phyloP scores from a whole-genome alignment of 257 asterid species.

The Nicotiana sylvestris region DNA sequence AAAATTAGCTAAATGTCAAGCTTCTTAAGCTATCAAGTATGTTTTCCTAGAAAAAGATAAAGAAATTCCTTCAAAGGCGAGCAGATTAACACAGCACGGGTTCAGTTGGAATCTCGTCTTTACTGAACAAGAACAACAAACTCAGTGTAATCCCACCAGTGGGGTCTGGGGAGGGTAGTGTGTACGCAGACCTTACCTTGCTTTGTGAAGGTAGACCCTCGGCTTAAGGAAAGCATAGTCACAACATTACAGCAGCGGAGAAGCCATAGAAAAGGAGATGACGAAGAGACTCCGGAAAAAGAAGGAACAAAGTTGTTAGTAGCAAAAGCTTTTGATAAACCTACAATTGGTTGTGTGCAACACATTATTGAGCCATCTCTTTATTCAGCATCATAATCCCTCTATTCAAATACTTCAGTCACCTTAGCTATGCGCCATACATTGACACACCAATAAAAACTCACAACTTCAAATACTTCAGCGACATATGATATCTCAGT shows the following conservation, averaged over 20 bases:
- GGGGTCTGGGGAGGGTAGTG: too few relatives aligned
- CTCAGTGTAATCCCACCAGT: too few relatives aligned
- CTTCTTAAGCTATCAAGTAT: not conserved
- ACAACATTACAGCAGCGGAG: too few relatives aligned
- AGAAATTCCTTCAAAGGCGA: not conserved
- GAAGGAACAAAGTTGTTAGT: slow-evolving; percentile 1
- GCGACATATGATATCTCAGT: not conserved
- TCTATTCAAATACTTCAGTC: not conserved
- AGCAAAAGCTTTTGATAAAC: not conserved
- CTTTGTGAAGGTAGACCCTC: too few relatives aligned
- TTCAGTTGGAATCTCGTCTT: not conserved
- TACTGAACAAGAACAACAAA: not conserved
- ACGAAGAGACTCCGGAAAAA: not conserved
- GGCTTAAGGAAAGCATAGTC: too few relatives aligned
- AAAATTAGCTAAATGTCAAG: not conserved
- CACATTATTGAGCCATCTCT: not conserved
- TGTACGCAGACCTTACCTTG: too few relatives aligned
- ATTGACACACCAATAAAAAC: not conserved
- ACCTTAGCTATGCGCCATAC: not conserved
- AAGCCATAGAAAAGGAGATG: not conserved
- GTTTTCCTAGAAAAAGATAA: not conserved
- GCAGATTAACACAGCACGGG: not conserved
- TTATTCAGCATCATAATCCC: not conserved
- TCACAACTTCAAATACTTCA: not conserved
- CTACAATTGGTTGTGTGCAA: slow-evolving; percentile 9